Evolutionary conservation across 768 basidiomycete species (phyloP), one percentile per base, ranked within the genome.

Genomic region (Tylopilus rubrobrunneus): DNA sequence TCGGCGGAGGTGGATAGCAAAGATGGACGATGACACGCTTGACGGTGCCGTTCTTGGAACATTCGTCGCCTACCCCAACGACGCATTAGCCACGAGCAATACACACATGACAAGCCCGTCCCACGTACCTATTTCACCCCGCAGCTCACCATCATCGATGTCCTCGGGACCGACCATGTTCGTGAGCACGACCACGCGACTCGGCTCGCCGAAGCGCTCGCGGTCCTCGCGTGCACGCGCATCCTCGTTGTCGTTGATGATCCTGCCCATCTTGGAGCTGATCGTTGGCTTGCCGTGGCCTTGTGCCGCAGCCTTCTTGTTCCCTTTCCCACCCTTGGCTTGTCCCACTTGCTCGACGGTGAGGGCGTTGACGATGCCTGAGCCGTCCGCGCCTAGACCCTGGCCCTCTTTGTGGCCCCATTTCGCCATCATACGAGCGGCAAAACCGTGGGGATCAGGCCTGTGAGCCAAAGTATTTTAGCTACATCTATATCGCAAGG

Each of bases 341-440:
- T 68, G 63, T 27, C 56, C 73, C 53, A 76, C 59, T 51, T 87
- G 86, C 64, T 95, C 89, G 21, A 96, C 88, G 0, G 85, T 80
- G 5, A 98, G 79, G 6, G 95, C 92, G 53, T 95, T 89, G 42
- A 95, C 83, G 43, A 98, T 95, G 2, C 94, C 94, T 2, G 80
- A 78, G 8, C 85, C 89, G 55, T 89, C 84, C 0, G 80, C 86
- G 33, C 96, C 96, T 1, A 98, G 78, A 10, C 95, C 95, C 71
- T 93, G 86, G 1, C 96, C 96, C 67, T 92, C 91, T 67, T 90
- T 89, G 67, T 97, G 92, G 0, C 95, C 95, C 90, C 89, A 95
- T 73, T 94, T 97, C 3, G 89, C 90, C 93, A 97, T 96, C 60
- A 96, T 67, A 33, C 89, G 85, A 12, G 86, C 85, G 31, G 92